These are phyloP conservation scores for Diversispora eburnea DNA, from an alignment of 192 early-diverging fungal genomes.

Conservation along the genomic window DNA sequence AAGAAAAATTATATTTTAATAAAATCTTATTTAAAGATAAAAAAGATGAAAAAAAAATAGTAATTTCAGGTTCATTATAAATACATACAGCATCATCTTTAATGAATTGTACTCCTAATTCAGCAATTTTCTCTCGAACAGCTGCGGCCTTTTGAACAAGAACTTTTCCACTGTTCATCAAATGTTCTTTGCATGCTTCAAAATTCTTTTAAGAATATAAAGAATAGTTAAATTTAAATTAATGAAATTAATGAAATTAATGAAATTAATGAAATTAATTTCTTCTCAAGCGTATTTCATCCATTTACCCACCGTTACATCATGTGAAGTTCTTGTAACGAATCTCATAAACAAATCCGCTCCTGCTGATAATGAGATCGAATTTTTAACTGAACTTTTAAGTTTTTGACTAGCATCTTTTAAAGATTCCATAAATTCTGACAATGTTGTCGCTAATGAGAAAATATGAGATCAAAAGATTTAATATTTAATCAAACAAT, in stretches of 20 bases:
- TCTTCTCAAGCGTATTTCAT: conserved; percentile 32
- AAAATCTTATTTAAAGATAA: not conserved
- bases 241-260: too few species aligned
- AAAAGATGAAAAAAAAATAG: not conserved
- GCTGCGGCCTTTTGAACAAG: conserved; percentile 71
- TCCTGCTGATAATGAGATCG: conserved; percentile 84
- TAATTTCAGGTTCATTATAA: not conserved
- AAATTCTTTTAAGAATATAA: conserved; percentile 47
- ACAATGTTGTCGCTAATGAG: conserved; percentile 74
- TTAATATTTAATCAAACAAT: not conserved
- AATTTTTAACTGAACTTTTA: conserved; percentile 62
- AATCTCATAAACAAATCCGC: conserved; percentile 79
- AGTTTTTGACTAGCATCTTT: conserved; percentile 62
- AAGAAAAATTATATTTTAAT: conserved; percentile 15
- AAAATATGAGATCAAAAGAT: not conserved
- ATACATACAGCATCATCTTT: conserved; percentile 58
- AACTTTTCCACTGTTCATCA: conserved; percentile 64
- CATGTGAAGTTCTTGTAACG: conserved; percentile 56
- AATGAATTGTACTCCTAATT: conserved; percentile 73
- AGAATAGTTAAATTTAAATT: not conserved
- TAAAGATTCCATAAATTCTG: conserved; percentile 82
- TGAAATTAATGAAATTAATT: not conserved
- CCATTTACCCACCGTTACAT: conserved; percentile 51
- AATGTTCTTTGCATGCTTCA: conserved; percentile 63
- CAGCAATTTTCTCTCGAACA: conserved; percentile 75